These are phyloP conservation scores for Noccaea bulbosa DNA, from an alignment of 345 rosid genomes.

Conservation along the genomic window DNA sequence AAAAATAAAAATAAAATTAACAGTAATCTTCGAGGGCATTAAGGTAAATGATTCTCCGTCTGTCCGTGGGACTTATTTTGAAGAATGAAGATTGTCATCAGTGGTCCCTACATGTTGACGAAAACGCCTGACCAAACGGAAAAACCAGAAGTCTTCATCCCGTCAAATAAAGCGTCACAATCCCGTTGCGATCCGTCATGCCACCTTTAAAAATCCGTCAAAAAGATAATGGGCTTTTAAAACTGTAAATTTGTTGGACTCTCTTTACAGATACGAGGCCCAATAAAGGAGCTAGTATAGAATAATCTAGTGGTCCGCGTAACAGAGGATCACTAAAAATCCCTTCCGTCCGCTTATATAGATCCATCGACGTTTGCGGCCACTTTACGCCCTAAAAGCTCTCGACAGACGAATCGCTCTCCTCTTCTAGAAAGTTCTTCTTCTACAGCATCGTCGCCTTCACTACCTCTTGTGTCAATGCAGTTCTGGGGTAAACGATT, in stretches of 20 bases:
- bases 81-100: slow-evolving; percentile 2
- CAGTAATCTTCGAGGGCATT: background rate
- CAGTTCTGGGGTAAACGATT: slow-evolving; percentile 64
- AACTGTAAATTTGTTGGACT: background rate
- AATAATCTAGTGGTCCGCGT: slow-evolving; percentile 18
- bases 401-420: slow-evolving; percentile 28
- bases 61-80: slow-evolving; percentile 35
- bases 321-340: slow-evolving; percentile 32
- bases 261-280: background rate
- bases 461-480: slow-evolving; percentile 39
- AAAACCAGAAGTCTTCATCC: slow-evolving; percentile 8
- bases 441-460: slow-evolving; percentile 33
- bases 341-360: background rate
- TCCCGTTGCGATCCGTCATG: slow-evolving; percentile 9
- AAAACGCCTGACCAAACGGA: slow-evolving; percentile 16
- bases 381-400: slow-evolving; percentile 24
- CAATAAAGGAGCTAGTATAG: slow-evolving; percentile 1
- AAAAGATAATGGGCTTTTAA: background rate
- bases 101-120: slow-evolving; percentile 35
- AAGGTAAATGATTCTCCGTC: slow-evolving; percentile 3
- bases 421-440: slow-evolving; percentile 31
- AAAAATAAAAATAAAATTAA: background rate
- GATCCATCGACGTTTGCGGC: background rate
- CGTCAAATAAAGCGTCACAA: background rate
- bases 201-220: background rate